phyloP scores from a whole-genome alignment of 1,284 basidiomycete species.

The Boletus sp. region DNA sequence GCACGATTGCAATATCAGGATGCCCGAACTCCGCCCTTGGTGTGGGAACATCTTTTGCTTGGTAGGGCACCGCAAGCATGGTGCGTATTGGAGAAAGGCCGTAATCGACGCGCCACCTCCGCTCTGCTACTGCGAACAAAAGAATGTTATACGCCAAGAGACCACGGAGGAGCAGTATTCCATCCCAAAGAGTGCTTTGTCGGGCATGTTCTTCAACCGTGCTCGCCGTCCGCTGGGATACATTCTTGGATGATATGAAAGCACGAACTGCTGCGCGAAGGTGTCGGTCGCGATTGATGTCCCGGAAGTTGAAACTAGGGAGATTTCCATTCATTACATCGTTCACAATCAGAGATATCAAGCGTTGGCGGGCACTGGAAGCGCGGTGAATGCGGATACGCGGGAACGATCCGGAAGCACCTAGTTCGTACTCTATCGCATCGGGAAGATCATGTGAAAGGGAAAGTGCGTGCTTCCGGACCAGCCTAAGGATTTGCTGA shows the following conservation, averaged over 20 bases:
- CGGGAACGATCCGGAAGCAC: not conserved
- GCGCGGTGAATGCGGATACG: not conserved
- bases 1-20: constrained; percentile 1
- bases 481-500: constrained; percentile 43
- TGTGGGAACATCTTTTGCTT: not conserved
- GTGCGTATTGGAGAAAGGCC: not conserved
- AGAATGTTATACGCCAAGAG: not conserved
- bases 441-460: not conserved
- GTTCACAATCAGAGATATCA: not conserved
- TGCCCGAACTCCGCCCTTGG: not conserved
- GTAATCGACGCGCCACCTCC: constrained; percentile 10
- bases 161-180: constrained; percentile 1
- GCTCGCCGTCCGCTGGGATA: not conserved
- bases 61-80: constrained; percentile 7
- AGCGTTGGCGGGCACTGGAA: not conserved
- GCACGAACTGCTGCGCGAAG: not conserved
- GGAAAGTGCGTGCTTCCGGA: constrained; percentile 15
- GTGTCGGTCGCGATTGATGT: not conserved
- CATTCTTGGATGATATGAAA: constrained; percentile 27
- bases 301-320: not conserved
- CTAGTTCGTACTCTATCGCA: not conserved
- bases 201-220: not conserved
- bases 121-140: not conserved
- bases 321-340: not conserved
- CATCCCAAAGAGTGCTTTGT: not conserved